Percentiles rank a stretch among this genome's conserved stretches.
Conservation (phyloP, 768 basidiomycete species). For the Xanthoconium purpureum region DNA sequence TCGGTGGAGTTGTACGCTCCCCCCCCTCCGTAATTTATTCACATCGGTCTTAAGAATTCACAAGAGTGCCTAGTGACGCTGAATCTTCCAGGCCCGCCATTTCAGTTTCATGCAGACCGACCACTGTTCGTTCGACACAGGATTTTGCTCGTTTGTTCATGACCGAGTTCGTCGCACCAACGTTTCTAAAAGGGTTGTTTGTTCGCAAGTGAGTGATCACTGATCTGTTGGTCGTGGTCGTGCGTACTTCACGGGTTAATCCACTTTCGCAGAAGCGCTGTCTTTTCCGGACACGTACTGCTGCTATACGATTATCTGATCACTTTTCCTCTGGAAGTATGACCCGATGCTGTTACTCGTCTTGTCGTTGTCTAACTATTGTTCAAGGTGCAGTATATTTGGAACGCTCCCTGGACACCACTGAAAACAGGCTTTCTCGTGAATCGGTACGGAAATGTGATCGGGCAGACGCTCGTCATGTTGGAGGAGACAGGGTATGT, state of each 20-base stretch:
- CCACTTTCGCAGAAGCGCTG: background rate
- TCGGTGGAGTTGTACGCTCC: no score
- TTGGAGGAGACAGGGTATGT: constrained; percentile 22
- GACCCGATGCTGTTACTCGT: background rate
- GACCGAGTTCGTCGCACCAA: background rate
- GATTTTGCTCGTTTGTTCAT: background rate
- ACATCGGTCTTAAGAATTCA: no score
- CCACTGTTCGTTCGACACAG: background rate
- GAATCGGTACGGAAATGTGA: constrained; percentile 17
- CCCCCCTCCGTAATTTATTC: no score
- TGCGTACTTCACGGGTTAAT: background rate
- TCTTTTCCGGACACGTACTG: background rate
- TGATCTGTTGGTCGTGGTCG: background rate
- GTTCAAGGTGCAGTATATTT: constrained; percentile 14
- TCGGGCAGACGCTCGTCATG: constrained; percentile 15
- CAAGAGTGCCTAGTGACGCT: no score
- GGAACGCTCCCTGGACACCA: constrained; percentile 15
- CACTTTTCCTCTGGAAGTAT: background rate
- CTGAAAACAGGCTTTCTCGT: constrained; percentile 13
- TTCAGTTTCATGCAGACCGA: background rate
- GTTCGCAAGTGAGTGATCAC: background rate
- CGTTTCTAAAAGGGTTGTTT: background rate
- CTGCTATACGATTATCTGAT: background rate
- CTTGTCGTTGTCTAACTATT: background rate
- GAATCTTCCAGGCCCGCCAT: no score